A percentile compares a stretch with the other conserved stretches of the same genome.
Evolutionary conservation across 176 grass and related monocot species (phyloP).

Genomic region (Aegilops speltoides): DNA sequence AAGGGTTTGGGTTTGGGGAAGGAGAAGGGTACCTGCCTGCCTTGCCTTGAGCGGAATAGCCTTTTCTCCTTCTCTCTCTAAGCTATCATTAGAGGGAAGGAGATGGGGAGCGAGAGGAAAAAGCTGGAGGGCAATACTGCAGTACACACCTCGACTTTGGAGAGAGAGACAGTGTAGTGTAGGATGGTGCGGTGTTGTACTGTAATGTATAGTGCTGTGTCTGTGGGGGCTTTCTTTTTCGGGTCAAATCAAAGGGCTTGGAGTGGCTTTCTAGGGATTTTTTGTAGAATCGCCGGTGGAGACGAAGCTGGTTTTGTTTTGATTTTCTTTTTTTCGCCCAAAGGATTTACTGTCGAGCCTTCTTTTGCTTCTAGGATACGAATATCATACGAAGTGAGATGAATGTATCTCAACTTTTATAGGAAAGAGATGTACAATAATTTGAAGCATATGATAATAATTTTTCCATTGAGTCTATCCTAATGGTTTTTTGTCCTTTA

Average conservation of each 20-base stretch:
- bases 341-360: too few species aligned
- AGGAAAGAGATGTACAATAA: too few species aligned
- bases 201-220: background rate
- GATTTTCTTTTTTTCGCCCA: background rate
- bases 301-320: constrained; percentile 28
- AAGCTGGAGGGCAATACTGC: constrained; percentile 47
- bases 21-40: constrained; percentile 4
- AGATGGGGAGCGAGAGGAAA: constrained; percentile 40
- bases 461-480: too few species aligned
- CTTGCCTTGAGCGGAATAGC: constrained; percentile 20
- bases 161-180: constrained; percentile 46
- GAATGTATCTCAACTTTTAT: too few species aligned
- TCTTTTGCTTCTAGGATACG: too few species aligned
- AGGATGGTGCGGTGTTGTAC: background rate
- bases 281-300: constrained; percentile 21
- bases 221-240: constrained; percentile 65
- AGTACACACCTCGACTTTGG: constrained; percentile 29
- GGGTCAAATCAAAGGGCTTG: constrained; percentile 65
- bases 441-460: too few species aligned
- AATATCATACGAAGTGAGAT: too few species aligned
- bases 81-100: constrained; percentile 54
- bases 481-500: too few species aligned
- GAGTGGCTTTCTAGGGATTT: constrained; percentile 52
- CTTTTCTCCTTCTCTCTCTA: constrained; percentile 39
- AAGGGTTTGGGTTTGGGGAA: constrained; percentile 37